These are phyloP conservation scores for Leccinum disarticulatum DNA, from an alignment of 768 basidiomycete species.

Conservation along the genomic window DNA sequence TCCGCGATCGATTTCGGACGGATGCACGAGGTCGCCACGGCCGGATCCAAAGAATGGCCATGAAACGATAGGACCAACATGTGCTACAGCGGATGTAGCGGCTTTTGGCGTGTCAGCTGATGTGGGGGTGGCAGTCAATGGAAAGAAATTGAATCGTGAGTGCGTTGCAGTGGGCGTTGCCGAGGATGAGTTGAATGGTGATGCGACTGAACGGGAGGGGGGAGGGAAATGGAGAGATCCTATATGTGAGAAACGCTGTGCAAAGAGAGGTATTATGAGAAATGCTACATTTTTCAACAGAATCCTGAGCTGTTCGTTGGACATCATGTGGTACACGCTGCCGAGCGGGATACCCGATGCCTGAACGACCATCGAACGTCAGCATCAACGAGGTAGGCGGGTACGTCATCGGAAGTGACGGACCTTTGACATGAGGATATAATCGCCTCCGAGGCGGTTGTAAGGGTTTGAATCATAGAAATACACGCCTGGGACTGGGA, in stretches of 20 bases:
- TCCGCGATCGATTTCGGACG: slow-evolving; percentile 73
- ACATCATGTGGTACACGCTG: slow-evolving; percentile 67
- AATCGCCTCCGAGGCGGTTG: slow-evolving; percentile 83
- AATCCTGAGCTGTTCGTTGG: slow-evolving; percentile 60
- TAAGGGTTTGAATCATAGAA: slow-evolving; percentile 81
- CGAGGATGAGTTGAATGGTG: slow-evolving; percentile 20
- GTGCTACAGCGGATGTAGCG: background rate
- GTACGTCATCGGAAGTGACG: slow-evolving; percentile 21
- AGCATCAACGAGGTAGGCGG: slow-evolving; percentile 1
- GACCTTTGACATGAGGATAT: slow-evolving; percentile 85
- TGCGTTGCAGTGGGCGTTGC: slow-evolving; percentile 30
- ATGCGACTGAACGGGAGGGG: slow-evolving; percentile 16
- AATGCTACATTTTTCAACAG: slow-evolving; percentile 68
- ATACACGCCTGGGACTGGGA: slow-evolving; percentile 76
- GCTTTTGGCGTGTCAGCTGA: slow-evolving; percentile 6
- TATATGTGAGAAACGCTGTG: slow-evolving; percentile 72
- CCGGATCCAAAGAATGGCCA: slow-evolving; percentile 91
- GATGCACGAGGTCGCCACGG: slow-evolving; percentile 69
- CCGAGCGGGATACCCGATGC: slow-evolving; percentile 72
- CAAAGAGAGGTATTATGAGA: slow-evolving; percentile 70
- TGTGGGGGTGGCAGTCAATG: slow-evolving; percentile 14
- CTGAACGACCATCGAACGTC: slow-evolving; percentile 35
- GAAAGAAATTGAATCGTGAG: slow-evolving; percentile 20
- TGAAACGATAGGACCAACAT: slow-evolving; percentile 72
- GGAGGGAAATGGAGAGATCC: slow-evolving; percentile 64